A percentile compares a stretch with the other conserved stretches of the same genome.
phyloP scores from a whole-genome alignment of 495 filamentous ascomycete genomes.

The Aspergillus coremiiformis region DNA sequence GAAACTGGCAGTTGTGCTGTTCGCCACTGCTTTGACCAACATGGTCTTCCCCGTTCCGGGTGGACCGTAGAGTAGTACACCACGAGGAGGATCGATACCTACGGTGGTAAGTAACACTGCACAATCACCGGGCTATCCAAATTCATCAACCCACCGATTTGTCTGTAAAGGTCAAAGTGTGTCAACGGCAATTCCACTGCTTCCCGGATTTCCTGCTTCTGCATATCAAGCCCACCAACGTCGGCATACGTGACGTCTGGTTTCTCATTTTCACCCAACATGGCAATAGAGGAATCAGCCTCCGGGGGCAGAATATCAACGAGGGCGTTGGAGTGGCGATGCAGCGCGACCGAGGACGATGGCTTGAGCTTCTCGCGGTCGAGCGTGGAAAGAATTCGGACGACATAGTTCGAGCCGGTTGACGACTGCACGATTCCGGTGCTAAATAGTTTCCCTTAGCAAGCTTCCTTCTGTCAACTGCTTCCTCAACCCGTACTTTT shows the following conservation, averaged over 20 bases:
- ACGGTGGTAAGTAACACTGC: conserved; percentile 18
- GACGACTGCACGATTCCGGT: conserved; percentile 98
- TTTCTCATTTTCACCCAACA: conserved; percentile 94
- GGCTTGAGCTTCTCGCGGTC: conserved; percentile 97
- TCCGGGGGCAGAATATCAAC: conserved; percentile 97
- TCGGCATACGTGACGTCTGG: conserved; percentile 97
- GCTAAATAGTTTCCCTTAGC: conserved; percentile 41
- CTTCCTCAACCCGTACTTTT: conserved; percentile 60
- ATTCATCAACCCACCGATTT: conserved; percentile 56
- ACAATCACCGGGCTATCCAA: background rate
- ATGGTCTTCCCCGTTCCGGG: conserved; percentile 98
- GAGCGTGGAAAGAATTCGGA: conserved; percentile 95
- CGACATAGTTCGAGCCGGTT: conserved; percentile 97
- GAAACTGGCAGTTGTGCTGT: conserved; percentile 96
- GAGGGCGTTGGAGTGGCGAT: conserved; percentile 95
- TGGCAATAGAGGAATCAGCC: conserved; percentile 96
- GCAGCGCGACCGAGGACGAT: conserved; percentile 91
- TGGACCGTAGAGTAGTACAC: conserved; percentile 91
- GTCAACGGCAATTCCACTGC: conserved; percentile 94
- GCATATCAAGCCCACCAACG: conserved; percentile 97
- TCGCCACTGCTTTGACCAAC: conserved; percentile 96
- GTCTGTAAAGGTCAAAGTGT: conserved; percentile 96
- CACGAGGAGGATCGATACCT: conserved; percentile 95
- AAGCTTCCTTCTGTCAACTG: background rate
- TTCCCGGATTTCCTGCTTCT: conserved; percentile 98